Percentiles rank a stretch among this genome's conserved stretches.
These are phyloP conservation scores for Hirsutella rhossiliensis DNA, from an alignment of 2,329 filamentous ascomycete species.

Conservation along the genomic window DNA sequence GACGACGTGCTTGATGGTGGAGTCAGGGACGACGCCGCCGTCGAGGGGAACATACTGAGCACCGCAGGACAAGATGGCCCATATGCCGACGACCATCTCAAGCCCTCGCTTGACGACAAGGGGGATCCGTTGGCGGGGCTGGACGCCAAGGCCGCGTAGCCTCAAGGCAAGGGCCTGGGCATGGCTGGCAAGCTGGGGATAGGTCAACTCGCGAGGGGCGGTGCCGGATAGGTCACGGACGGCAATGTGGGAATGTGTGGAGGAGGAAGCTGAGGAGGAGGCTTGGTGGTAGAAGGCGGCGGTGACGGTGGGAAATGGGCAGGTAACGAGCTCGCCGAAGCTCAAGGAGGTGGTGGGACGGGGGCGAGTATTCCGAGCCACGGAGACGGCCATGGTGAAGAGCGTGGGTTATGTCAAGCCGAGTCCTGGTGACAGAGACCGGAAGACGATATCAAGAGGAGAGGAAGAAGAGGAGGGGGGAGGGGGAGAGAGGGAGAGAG, in stretches of 20 bases:
- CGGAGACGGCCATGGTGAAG: slow-evolving; percentile 4
- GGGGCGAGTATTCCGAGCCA: slow-evolving; percentile 3
- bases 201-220: slow-evolving; percentile 24
- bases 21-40: slow-evolving; percentile 37
- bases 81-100: slow-evolving; percentile 45
- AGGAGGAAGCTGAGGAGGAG: slow-evolving; percentile 18
- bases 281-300: slow-evolving; percentile 26
- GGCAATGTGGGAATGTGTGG: slow-evolving; percentile 13
- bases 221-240: slow-evolving; percentile 22
- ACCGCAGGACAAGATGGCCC: slow-evolving; percentile 42
- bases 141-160: slow-evolving; percentile 25
- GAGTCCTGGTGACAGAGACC: background rate
- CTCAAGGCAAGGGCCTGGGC: slow-evolving; percentile 29
- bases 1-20: slow-evolving; percentile 36
- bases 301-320: slow-evolving; percentile 25
- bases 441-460: background rate
- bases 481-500: slow-evolving; percentile 1
- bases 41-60: slow-evolving; percentile 50
- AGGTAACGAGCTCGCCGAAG: slow-evolving; percentile 7
- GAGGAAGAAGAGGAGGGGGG: background rate
- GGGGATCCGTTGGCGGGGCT: slow-evolving; percentile 34
- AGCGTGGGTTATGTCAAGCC: background rate
- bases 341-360: slow-evolving; percentile 2
- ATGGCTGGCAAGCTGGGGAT: slow-evolving; percentile 28
- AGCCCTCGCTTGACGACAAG: slow-evolving; percentile 42